A percentile compares a stretch with the other conserved stretches of the same genome.
phyloP scores from a whole-genome alignment of 2,329 filamentous ascomycete genomes.

The Teratosphaeria gauchensis region DNA sequence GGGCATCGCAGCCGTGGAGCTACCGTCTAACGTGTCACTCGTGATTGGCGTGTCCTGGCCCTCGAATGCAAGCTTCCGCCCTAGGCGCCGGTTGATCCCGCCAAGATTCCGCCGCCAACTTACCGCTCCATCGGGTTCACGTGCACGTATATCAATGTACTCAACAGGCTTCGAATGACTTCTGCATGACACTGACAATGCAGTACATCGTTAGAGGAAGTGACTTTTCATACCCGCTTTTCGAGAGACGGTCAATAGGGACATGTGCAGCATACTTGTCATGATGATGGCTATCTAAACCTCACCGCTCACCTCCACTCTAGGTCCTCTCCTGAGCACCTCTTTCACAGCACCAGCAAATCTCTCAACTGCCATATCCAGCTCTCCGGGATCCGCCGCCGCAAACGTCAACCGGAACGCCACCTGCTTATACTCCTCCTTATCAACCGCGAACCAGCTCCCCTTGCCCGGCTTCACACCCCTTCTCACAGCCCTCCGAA shows the following conservation, averaged over 20 bases:
- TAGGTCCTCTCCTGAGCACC: constrained; percentile 38
- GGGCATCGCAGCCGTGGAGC: neutral
- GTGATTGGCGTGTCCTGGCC: neutral
- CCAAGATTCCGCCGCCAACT: neutral
- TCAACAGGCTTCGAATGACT: no score
- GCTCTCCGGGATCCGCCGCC: constrained; percentile 51
- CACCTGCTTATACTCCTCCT: constrained; percentile 45
- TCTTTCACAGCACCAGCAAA: constrained; percentile 65
- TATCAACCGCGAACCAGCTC: constrained; percentile 80
- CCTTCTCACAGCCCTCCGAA: constrained; percentile 62
- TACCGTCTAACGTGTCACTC: neutral
- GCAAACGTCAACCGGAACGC: constrained; percentile 92
- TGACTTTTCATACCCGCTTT: no score
- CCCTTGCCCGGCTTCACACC: constrained; percentile 75
- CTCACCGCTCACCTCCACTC: neutral
- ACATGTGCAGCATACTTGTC: no score
- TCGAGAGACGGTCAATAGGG: no score
- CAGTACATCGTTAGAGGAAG: no score
- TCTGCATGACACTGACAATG: no score
- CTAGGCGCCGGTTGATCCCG: neutral
- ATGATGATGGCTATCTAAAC: neutral
- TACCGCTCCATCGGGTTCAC: neutral
- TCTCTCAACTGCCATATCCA: constrained; percentile 44
- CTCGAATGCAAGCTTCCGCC: neutral
- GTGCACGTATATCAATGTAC: neutral